These are phyloP conservation scores for Ceratocystis huliohia DNA, from an alignment of 2,329 filamentous ascomycete species.

Conservation along the genomic window DNA sequence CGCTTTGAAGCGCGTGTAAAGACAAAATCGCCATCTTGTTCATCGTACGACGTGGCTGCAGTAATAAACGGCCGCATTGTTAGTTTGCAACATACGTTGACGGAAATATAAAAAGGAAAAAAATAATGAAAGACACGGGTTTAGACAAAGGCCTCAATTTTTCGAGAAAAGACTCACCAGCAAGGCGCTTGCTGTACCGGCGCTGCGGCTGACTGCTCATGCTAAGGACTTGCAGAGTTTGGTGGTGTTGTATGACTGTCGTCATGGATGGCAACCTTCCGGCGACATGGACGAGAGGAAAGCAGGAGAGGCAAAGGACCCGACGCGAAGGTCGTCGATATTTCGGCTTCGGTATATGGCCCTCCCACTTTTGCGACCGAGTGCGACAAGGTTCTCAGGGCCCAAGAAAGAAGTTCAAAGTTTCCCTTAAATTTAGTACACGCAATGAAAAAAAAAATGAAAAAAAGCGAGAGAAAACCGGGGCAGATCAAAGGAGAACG, in stretches of 20 bases:
- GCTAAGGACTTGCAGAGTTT: constrained; percentile 54
- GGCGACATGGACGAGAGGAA: constrained; percentile 18
- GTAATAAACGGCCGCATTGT: constrained; percentile 6
- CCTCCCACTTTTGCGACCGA: constrained; percentile 5
- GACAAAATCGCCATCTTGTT: constrained; percentile 65
- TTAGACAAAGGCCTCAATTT: not conserved
- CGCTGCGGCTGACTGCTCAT: constrained; percentile 52
- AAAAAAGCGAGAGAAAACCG: not conserved
- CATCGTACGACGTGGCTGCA: constrained; percentile 39
- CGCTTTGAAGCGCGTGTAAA: constrained; percentile 58
- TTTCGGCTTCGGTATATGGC: constrained; percentile 11
- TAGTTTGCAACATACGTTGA: constrained; percentile 5
- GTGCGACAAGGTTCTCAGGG: constrained; percentile 10
- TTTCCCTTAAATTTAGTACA: constrained; percentile 9
- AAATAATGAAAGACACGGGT: not conserved
- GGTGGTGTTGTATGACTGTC: constrained; percentile 52
- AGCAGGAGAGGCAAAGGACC: not conserved
- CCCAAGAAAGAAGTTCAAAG: not conserved
- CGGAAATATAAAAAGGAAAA: too few relatives aligned
- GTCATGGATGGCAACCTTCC: constrained; percentile 48
- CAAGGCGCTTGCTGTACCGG: constrained; percentile 51
- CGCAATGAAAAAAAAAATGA: constrained; percentile 3
- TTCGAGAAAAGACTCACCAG: constrained; percentile 36
- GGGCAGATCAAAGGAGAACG: not conserved
- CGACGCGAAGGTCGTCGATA: constrained; percentile 13